Conservation (phyloP, 768 basidiomycete species). For the Xerocomus potaroensis region DNA sequence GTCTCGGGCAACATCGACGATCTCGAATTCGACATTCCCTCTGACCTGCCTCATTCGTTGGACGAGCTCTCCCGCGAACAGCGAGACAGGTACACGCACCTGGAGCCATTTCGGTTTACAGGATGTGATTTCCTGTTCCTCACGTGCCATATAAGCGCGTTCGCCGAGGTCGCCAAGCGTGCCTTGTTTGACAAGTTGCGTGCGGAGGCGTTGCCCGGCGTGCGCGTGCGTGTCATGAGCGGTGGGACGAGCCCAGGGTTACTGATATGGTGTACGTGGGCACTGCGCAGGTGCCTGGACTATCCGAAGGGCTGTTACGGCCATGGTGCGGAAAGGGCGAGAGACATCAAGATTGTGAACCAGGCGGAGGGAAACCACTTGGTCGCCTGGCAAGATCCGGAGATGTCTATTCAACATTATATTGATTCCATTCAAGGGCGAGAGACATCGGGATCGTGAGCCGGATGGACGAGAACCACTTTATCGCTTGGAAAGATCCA, state of each 20-base stretch:
- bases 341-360: conserved; percentile 13
- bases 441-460: no score
- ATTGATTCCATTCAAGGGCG: conserved; percentile 2
- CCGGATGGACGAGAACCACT: no score
- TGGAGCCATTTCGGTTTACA: not conserved
- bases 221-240: conserved; percentile 20
- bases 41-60: conserved; percentile 9
- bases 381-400: conserved; percentile 22
- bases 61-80: conserved; percentile 10
- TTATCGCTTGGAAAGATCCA: no score
- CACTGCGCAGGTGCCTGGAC: conserved; percentile 6
- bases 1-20: conserved; percentile 14
- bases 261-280: conserved; percentile 12
- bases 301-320: conserved; percentile 9
- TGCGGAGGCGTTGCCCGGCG: conserved; percentile 3
- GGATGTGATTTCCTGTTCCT: conserved; percentile 12
- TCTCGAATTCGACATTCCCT: conserved; percentile 11
- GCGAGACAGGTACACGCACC: conserved; percentile 9
- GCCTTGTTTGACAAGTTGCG: conserved; percentile 16
- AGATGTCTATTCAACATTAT: conserved; percentile 20
- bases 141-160: no score
- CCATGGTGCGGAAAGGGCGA: conserved; percentile 14
- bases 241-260: conserved; percentile 9
- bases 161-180: conserved; percentile 8
- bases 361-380: conserved; percentile 24